Percentiles rank a stretch among this genome's conserved stretches.
phyloP scores from a whole-genome alignment of 208 protist genomes.

The Vickermania ingenoplastis region DNA sequence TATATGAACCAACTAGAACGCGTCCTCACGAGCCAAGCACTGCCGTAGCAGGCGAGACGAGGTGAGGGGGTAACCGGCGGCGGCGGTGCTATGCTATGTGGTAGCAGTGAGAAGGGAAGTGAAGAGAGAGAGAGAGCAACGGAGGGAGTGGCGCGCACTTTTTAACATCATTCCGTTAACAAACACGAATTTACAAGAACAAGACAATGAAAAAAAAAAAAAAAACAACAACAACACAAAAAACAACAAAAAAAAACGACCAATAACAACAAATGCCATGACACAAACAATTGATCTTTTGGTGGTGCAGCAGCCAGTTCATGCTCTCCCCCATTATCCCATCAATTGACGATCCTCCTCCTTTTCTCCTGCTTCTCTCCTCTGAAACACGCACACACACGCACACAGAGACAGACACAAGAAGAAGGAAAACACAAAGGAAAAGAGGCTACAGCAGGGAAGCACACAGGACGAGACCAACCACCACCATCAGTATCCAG shows the following conservation, averaged over 20 bases:
- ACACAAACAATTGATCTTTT: neutral
- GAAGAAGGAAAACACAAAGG: too few species aligned
- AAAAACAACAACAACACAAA: conserved; percentile 1
- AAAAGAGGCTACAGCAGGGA: too few species aligned
- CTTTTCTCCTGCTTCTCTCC: conserved; percentile 6
- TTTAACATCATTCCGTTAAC: too few species aligned
- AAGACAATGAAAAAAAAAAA: neutral
- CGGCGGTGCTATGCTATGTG: too few species aligned
- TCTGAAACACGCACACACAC: neutral
- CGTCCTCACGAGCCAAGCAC: neutral
- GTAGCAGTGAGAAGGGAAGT: too few species aligned
- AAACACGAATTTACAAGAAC: neutral
- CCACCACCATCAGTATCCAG: too few species aligned
- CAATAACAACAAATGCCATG: neutral
- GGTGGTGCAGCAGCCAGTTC: neutral
- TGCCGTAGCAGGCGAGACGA: neutral
- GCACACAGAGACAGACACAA: neutral
- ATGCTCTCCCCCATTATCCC: too few species aligned
- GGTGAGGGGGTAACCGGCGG: neutral
- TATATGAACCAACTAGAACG: neutral
- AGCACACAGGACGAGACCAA: too few species aligned
- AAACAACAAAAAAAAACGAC: neutral
- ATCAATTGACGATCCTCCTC: neutral
- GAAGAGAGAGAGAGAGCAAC: too few species aligned
- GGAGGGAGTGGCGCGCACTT: too few species aligned